Evolutionary conservation across 2,329 filamentous ascomycete genomes (phyloP), one percentile per base, ranked within the genome.

Genomic region (Aspergillus latus): DNA sequence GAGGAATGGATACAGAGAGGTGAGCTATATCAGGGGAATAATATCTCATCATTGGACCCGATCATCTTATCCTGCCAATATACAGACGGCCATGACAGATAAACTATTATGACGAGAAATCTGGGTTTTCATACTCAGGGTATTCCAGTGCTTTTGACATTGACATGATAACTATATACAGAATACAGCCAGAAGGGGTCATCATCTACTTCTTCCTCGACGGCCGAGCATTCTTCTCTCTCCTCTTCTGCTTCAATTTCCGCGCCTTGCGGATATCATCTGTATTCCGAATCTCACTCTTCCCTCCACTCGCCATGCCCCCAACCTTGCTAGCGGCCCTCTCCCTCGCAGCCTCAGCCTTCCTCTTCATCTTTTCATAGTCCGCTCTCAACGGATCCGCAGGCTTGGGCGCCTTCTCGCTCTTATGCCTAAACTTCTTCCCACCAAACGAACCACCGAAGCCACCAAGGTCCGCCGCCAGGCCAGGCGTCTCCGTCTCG

Each of bases 341-440:
- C 80, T 97, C 90, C 76, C 88, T 89, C 45, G 93, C 92, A 70
- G 92, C 92, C n/a, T 86, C 85, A 15, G 94, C 88, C 69, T 90
- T 87, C 86, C 92, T 92, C 86, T 94, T 96, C 78, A 89, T 87
- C 71, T 87, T 86, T 62, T 95, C 82, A 76, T 90, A 99, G 76
- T 99, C 93, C 72, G 93, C 92, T 59, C 94, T 84, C 74, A 84
- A 93, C 77, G 89, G 93, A 79, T 99, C 94, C 7, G 94, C 92
- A 66, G 90, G 86, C 81, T 97, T 97, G 61, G 95, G 94, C 55
- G 92, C 92, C 76, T 84, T 87, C 71, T 94, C 88, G 74, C 87
- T 84, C 76, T 88, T 93, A 78, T 99, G 94, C 79, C 88, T 90
- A 80, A 88, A 96, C 60, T 87, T 81, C 54, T 79, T 82, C 2